Evolutionary conservation across 768 basidiomycete species (phyloP), one percentile per base, ranked within the genome.

Genomic region (Pulveroboletus ravenelii): DNA sequence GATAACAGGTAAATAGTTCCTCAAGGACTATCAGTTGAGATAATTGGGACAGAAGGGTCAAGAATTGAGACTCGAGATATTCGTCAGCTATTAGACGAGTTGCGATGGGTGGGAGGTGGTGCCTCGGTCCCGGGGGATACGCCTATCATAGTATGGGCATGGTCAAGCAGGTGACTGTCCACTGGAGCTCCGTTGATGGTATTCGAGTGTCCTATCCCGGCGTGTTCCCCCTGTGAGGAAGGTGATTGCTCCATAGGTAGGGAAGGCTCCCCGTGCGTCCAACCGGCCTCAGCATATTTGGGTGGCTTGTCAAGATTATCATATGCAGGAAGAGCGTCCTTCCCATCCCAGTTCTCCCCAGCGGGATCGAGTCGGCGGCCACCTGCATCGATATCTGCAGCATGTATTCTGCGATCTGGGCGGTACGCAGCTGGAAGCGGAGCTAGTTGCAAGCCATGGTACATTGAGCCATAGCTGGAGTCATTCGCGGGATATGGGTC

Each of bases 271-370:
- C 46, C 40, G 7, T 43, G 53, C 12, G 47, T 40, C 54, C 55
- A 50, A 27, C 51, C 34, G 6, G 50, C 44, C 18, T 72, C 72
- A 0, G 60, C 34, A 55, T 79, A 79, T 47, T 72, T 75, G 25
- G 78, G 78, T 25, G 77, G 78, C 10, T 75, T 68, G 29, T 77
- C 77, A 12, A 60, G 43, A 13, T 54, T 61, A 39, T 78, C 73
- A 41, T 79, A 80, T 5, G 77, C 75, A 8, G 78, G 78, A 23
- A 79, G 68, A 0, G 58, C 50, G 30, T 79, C 78, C 53, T 78
- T 79, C 51, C 75, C 73, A 0, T 63, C 61, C 48, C 66, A 52
- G 10, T 58, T 59, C 15, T 69, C 71, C 45, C 69, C 70, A 35
- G 70, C 61, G 1, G 53, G 47, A 8, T 58, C 61, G 8, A 62